These are phyloP conservation scores for Coccinonectria pachysandricola DNA, from an alignment of 2,329 filamentous ascomycete species.

Conservation along the genomic window DNA sequence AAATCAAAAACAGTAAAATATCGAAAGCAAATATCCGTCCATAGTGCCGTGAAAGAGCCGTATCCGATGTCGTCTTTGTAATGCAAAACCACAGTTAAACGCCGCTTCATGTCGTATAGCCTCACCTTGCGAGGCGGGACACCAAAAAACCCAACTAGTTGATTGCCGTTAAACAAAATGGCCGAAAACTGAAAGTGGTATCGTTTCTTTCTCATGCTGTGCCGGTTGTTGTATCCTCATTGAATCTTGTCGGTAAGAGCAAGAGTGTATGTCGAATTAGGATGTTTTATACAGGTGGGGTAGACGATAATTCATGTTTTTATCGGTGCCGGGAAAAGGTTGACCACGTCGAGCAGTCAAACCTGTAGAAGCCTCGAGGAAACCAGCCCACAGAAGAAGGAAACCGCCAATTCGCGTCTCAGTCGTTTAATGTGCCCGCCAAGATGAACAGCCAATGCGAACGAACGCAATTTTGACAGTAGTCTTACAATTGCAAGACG, in stretches of 20 bases:
- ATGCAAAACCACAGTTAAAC: slow-evolving; percentile 32
- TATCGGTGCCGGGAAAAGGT: no score
- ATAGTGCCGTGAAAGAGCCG: slow-evolving; percentile 24
- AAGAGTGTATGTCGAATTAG: slow-evolving; percentile 34
- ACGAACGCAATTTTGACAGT: slow-evolving; percentile 31
- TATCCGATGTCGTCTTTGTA: slow-evolving; percentile 36
- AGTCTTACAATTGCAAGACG: slow-evolving; percentile 24
- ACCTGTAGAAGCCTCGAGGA: slow-evolving; percentile 23
- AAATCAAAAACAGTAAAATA: slow-evolving; percentile 25
- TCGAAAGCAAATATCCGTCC: slow-evolving; percentile 16
- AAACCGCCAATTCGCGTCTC: slow-evolving; percentile 30
- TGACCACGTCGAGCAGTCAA: slow-evolving; percentile 17
- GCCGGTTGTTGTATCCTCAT: slow-evolving; percentile 26
- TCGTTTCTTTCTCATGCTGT: slow-evolving; percentile 34
- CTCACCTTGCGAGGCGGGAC: slow-evolving; percentile 24
- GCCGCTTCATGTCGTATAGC: slow-evolving; percentile 33
- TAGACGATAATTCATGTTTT: no score
- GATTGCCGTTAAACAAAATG: slow-evolving; percentile 19
- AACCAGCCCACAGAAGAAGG: slow-evolving; percentile 27
- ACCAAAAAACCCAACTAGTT: slow-evolving; percentile 18
- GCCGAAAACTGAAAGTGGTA: slow-evolving; percentile 32
- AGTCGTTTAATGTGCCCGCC: slow-evolving; percentile 34
- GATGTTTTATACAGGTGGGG: slow-evolving; percentile 39
- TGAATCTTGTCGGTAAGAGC: slow-evolving; percentile 20
- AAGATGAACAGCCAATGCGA: slow-evolving; percentile 37